phyloP scores from a whole-genome alignment of 768 basidiomycete genomes.

The Mycena crocata region DNA sequence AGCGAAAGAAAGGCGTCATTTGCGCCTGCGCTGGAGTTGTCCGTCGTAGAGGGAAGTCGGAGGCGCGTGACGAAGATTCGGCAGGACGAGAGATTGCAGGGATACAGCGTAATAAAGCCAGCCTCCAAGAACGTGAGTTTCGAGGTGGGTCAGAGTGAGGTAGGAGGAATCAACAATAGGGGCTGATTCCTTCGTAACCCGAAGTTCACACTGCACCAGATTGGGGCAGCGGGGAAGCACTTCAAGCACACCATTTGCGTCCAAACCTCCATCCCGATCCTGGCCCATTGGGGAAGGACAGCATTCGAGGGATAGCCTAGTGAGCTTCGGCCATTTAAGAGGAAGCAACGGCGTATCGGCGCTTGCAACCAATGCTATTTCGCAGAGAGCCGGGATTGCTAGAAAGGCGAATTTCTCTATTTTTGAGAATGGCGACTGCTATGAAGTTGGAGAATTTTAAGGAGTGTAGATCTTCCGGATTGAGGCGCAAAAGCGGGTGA shows the following conservation, averaged over 20 bases:
- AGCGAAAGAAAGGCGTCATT: neutral
- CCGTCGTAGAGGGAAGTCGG: no score
- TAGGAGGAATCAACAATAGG: neutral
- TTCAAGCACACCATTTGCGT: neutral
- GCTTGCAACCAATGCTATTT: neutral
- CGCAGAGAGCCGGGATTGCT: neutral
- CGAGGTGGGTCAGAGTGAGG: neutral
- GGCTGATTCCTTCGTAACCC: neutral
- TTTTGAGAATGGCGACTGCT: neutral
- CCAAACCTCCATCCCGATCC: neutral
- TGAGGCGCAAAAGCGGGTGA: neutral
- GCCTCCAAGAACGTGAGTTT: neutral
- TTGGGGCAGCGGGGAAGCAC: slow-evolving; percentile 11
- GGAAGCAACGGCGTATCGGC: neutral
- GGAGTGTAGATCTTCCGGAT: neutral
- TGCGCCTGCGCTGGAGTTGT: no score
- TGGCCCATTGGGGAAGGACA: neutral
- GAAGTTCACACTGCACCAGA: neutral
- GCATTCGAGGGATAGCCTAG: neutral
- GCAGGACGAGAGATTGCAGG: neutral
- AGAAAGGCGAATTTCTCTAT: no score
- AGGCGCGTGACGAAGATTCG: neutral
- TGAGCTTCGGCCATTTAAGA: neutral
- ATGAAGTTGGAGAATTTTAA: neutral
- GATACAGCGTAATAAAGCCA: neutral